phyloP scores from a whole-genome alignment of 495 filamentous ascomycete genomes.

The Letharia lupina region DNA sequence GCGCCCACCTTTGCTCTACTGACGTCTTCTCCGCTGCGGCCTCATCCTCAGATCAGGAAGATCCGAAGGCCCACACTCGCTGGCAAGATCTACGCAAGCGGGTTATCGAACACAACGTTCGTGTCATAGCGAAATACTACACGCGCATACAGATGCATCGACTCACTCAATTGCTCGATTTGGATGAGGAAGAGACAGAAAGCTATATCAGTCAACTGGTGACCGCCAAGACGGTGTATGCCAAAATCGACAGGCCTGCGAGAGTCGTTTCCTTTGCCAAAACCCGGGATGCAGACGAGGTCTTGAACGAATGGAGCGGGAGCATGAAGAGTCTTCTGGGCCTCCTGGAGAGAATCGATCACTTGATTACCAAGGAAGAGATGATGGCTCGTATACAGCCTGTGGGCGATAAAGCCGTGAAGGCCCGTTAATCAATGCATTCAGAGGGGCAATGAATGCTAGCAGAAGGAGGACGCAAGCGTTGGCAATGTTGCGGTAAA shows the following conservation, averaged over 20 bases:
- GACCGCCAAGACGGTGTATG: constrained; percentile 91
- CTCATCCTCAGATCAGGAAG: constrained; percentile 32
- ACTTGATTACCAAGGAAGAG: constrained; percentile 99
- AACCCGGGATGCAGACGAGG: constrained; percentile 90
- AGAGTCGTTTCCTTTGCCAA: constrained; percentile 87
- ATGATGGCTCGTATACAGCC: constrained; percentile 98
- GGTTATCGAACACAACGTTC: constrained; percentile 98
- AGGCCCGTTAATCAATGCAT: constrained; percentile 19
- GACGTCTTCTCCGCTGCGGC: constrained; percentile 67
- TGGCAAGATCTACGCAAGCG: constrained; percentile 95
- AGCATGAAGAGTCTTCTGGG: constrained; percentile 97
- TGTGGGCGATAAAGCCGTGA: constrained; percentile 46
- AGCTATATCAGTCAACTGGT: constrained; percentile 94
- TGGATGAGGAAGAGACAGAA: constrained; percentile 92
- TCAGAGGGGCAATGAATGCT: not conserved
- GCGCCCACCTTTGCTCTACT: constrained; percentile 77
- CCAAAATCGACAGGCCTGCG: constrained; percentile 93
- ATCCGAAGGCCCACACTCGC: constrained; percentile 68
- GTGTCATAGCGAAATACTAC: constrained; percentile 97
- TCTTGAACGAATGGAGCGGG: constrained; percentile 96
- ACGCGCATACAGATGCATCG: constrained; percentile 89
- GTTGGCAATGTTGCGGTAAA: not conserved
- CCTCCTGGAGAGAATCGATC: constrained; percentile 86
- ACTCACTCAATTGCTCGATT: constrained; percentile 78
- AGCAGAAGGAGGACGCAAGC: not conserved